phyloP scores from a whole-genome alignment of 2,329 filamentous ascomycete genomes.

The Trichoderma aggressivum region DNA sequence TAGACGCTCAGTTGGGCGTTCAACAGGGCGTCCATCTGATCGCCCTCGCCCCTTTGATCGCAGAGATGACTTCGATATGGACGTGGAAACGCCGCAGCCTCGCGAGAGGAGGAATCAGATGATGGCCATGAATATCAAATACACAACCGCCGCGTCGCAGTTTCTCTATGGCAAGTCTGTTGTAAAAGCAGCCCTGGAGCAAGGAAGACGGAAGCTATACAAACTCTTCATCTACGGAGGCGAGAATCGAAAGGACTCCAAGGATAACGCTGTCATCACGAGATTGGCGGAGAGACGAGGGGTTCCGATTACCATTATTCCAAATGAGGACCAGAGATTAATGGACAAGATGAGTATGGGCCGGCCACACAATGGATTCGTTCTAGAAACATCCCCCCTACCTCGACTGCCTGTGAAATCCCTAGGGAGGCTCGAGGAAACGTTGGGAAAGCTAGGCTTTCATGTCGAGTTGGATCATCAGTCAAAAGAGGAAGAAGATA shows the following conservation, averaged over 20 bases:
- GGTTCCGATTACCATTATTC: constrained; percentile 57
- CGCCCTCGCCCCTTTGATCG: not conserved
- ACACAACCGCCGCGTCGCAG: constrained; percentile 83
- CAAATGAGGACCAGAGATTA: constrained; percentile 59
- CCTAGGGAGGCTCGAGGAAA: constrained; percentile 49
- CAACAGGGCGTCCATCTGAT: not conserved
- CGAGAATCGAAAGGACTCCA: constrained; percentile 50
- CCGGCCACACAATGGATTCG: constrained; percentile 83
- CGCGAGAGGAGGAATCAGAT: constrained; percentile 30
- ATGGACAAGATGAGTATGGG: constrained; percentile 81
- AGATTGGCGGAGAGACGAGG: constrained; percentile 46
- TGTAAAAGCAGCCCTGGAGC: constrained; percentile 72
- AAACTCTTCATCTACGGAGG: constrained; percentile 74
- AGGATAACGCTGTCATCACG: constrained; percentile 43
- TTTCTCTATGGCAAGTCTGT: constrained; percentile 85
- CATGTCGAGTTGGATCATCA: constrained; percentile 61
- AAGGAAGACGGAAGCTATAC: constrained; percentile 69
- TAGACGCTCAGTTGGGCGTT: no score
- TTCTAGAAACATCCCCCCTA: constrained; percentile 82
- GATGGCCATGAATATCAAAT: constrained; percentile 41
- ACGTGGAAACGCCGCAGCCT: constrained; percentile 10
- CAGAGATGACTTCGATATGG: not conserved
- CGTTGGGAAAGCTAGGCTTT: constrained; percentile 50
- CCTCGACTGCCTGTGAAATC: constrained; percentile 65
- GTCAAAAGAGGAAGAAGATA: constrained; percentile 65